phyloP scores from a whole-genome alignment of 345 rosid genomes.

The Lenwebbia sp. region DNA sequence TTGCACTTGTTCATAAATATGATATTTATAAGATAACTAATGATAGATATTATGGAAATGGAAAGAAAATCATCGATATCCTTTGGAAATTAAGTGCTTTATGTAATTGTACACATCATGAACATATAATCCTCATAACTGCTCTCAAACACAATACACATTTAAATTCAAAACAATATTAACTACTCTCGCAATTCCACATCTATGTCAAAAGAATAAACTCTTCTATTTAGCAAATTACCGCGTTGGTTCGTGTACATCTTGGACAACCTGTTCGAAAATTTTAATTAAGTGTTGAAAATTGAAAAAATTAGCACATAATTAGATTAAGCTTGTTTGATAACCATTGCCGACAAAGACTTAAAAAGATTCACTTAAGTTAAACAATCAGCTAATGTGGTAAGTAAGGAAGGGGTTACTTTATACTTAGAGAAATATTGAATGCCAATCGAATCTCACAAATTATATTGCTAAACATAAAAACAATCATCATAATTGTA shows the following conservation, averaged over 20 bases:
- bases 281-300: background rate
- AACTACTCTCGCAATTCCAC: too few species aligned
- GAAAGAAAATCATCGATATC: background rate
- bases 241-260: accelerated
- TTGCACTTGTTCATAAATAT: background rate
- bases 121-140: background rate
- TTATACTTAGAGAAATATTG: background rate
- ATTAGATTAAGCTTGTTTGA: background rate
- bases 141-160: too few species aligned
- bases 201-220: background rate
- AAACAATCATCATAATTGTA: background rate
- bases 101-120: background rate
- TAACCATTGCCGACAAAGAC: background rate
- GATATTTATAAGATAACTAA: background rate
- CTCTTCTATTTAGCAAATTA: background rate
- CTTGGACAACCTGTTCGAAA: background rate
- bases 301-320: background rate
- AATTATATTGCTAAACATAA: background rate
- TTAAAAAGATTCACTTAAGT: background rate
- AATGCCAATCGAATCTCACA: background rate
- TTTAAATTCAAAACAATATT: too few species aligned
- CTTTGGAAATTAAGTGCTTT: background rate
- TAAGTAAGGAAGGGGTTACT: background rate
- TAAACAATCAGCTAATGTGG: background rate
- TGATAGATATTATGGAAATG: background rate